phyloP scores from a whole-genome alignment of 306 rosid species.

The Lithocarpus polystachyus region DNA sequence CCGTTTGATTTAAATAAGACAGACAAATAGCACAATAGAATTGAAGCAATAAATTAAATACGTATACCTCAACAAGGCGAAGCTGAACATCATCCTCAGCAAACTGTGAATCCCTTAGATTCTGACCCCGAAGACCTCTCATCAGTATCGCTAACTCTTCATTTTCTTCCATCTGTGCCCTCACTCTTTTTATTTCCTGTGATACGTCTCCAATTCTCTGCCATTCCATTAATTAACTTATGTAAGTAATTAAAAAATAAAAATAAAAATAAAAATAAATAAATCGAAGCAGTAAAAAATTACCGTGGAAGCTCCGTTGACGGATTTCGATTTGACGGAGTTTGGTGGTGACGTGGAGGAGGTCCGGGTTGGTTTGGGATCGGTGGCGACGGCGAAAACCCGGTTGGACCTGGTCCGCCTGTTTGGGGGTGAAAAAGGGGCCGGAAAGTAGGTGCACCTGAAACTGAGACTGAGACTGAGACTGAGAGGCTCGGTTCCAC shows the following conservation, averaged over 20 bases:
- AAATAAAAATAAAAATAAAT: neutral
- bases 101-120: conserved; percentile 71
- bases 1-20: neutral
- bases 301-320: conserved; percentile 76
- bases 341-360: conserved; percentile 55
- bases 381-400: conserved; percentile 64
- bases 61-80: conserved; percentile 86
- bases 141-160: conserved; percentile 86
- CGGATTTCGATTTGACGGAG: conserved; percentile 38
- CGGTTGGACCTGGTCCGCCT: conserved; percentile 22
- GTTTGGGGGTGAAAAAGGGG: conserved; percentile 20
- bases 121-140: conserved; percentile 95
- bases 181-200: conserved; percentile 83
- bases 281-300: conserved; percentile 5
- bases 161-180: conserved; percentile 96
- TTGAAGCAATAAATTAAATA: neutral
- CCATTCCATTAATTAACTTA: neutral
- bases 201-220: conserved; percentile 95
- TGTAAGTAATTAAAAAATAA: neutral
- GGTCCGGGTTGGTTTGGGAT: conserved; percentile 68
- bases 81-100: conserved; percentile 83
- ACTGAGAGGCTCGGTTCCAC: conserved; percentile 50
- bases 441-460: conserved; percentile 29
- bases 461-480: too few species aligned
- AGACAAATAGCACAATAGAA: neutral